These are phyloP conservation scores for Solanum arcanum DNA, from an alignment of 257 asterid genomes.

Conservation along the genomic window DNA sequence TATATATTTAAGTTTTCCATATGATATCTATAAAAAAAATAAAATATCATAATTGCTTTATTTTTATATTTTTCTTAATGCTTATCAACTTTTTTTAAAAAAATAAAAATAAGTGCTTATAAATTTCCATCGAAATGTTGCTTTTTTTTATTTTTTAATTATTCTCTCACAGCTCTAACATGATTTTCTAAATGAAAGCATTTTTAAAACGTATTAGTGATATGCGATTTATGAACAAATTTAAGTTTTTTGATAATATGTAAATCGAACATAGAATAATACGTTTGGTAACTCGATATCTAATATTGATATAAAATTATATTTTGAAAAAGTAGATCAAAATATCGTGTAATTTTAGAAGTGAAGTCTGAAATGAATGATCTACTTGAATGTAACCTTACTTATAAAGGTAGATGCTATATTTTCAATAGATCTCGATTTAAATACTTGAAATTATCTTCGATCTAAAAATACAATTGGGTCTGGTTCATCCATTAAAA, in stretches of 20 bases:
- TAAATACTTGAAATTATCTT: background rate
- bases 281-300: background rate
- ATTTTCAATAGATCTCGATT: background rate
- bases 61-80: background rate
- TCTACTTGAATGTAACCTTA: background rate
- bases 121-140: too few relatives aligned
- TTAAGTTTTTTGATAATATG: too few relatives aligned
- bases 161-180: background rate
- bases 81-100: too few relatives aligned
- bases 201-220: too few relatives aligned
- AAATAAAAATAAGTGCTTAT: background rate
- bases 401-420: background rate
- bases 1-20: background rate
- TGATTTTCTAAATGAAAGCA: background rate
- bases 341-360: background rate
- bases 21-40: background rate
- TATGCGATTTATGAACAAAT: background rate
- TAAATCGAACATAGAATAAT: background rate
- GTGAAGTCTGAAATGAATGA: background rate
- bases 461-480: background rate
- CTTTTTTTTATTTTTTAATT: accelerated
- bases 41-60: background rate
- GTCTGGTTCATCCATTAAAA: background rate
- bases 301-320: background rate
- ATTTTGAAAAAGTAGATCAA: background rate